Base-by-base conservation (phyloP, 2,329 filamentous ascomycete genomes). In the Stagonosporopsis vannaccii region DNA sequence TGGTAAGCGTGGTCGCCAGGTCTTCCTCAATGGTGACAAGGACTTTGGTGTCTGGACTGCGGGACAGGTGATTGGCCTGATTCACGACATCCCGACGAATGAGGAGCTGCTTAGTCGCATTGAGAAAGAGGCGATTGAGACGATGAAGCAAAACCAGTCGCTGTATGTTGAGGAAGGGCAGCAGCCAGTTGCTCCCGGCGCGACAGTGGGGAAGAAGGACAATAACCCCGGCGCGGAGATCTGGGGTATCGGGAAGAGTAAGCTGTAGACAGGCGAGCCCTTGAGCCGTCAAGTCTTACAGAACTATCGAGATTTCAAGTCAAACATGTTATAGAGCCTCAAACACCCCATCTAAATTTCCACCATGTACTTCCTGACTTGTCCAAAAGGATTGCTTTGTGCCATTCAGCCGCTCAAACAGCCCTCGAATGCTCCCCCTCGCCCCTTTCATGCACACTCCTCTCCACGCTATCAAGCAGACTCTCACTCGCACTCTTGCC, bases 21-120 rank as follows among this genome's bases (percentile, higher is more conserved):
- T 98, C 6, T 98, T 97, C 77, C 73, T 93, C 63, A 96, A 93
- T 59, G 95, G 95, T 17, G 95, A 99, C 73, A 85, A 90, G 49
- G 90, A 99, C 70, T 91, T 86, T 74, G 95, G 95, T 90, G 90
- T 97, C 35, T 99, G 95, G 95, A 98, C 95, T 19, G 92, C 94
- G 8, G 95, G 95, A 11, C 94, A 97, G 75, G 94, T 98, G 65
- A 97, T 99, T 44, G 81, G 81, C 8, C 69, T 83, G 13, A 83
- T 83, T 58, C 79, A 83, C 56, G 80, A 82, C 55, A 79, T 82
- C 30, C 80, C 80, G 1, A 80, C 79, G 1, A 82, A 81, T 62
- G 74, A 74, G 32, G 79, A 75, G 40, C 74, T 82, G 15, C 61
- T 82, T 5, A 70, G 60, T 30, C 73, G 80, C 17, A 82, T 82